Percentiles rank a stretch among this genome's conserved stretches.
Evolutionary conservation across 352 stramenopile genomes (phyloP).

Genomic region (Phytophthora parvispora): DNA sequence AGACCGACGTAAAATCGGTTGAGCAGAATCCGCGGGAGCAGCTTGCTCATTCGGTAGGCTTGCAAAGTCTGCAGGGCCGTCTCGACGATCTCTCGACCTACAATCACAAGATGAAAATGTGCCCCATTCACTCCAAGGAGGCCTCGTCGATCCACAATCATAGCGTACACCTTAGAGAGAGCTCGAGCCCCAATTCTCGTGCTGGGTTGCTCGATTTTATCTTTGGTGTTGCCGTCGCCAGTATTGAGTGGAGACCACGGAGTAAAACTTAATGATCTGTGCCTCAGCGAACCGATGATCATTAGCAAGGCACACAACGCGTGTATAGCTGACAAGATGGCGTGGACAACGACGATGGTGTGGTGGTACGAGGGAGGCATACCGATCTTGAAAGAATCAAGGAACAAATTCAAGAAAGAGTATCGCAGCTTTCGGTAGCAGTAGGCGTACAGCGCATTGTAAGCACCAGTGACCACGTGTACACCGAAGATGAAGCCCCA

Average conservation of each 20-base stretch:
- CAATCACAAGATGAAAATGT: too few relatives aligned
- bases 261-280: constrained; percentile 19
- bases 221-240: too few relatives aligned
- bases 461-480: constrained; percentile 13
- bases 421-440: constrained; percentile 27
- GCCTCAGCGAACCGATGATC: constrained; percentile 3
- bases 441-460: constrained; percentile 33
- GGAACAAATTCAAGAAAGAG: constrained; percentile 23
- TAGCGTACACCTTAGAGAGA: too few relatives aligned
- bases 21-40: constrained; percentile 29
- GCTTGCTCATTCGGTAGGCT: constrained; percentile 37
- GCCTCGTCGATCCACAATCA: too few relatives aligned
- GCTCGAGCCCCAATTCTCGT: too few relatives aligned
- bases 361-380: constrained; percentile 27
- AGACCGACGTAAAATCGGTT: constrained; percentile 42
- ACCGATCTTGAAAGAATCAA: constrained; percentile 37
- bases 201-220: too few relatives aligned
- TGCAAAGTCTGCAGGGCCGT: constrained; percentile 27
- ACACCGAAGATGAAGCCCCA: constrained; percentile 26
- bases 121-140: too few relatives aligned
- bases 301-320: constrained; percentile 26
- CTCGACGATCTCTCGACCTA: constrained; percentile 32
- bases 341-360: constrained; percentile 31
- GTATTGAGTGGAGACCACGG: constrained; percentile 26
- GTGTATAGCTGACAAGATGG: constrained; percentile 30